A percentile compares a stretch with the other conserved stretches of the same genome.
These are phyloP conservation scores for Aspergillus coremiiformis DNA, from an alignment of 495 filamentous ascomycete species.

Conservation along the genomic window DNA sequence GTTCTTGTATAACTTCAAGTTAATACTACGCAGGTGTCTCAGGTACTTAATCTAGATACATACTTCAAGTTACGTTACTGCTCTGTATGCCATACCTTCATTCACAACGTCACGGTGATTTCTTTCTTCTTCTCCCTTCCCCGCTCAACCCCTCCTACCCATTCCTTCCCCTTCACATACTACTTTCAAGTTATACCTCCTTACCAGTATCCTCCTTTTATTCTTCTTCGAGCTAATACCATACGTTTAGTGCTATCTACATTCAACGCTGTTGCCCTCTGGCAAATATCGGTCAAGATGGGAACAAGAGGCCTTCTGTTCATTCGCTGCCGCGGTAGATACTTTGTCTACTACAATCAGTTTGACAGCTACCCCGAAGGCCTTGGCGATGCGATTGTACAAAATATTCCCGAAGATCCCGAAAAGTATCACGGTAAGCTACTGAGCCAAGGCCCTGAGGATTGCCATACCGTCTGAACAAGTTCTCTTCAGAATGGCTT, in stretches of 20 bases:
- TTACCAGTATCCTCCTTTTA: background rate
- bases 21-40: no score
- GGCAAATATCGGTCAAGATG: slow-evolving; percentile 3
- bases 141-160: background rate
- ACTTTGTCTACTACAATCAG: slow-evolving; percentile 25
- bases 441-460: background rate
- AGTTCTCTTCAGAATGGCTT: slow-evolving; percentile 11
- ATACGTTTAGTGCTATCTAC: no score
- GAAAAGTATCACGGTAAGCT: slow-evolving; percentile 16
- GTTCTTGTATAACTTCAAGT: no score
- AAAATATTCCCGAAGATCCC: slow-evolving; percentile 18
- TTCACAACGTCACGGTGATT: no score
- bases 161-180: background rate
- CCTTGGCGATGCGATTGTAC: slow-evolving; percentile 17
- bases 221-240: background rate
- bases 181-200: background rate
- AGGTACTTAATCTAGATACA: no score
- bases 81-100: no score
- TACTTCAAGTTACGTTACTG: no score
- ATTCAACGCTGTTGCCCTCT: background rate
- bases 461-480: background rate
- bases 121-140: background rate
- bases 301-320: slow-evolving; percentile 22
- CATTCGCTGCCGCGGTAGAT: slow-evolving; percentile 21
- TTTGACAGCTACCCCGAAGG: slow-evolving; percentile 25